Base-by-base conservation (phyloP, 305 asterid species). In the Solanum chacoense region DNA sequence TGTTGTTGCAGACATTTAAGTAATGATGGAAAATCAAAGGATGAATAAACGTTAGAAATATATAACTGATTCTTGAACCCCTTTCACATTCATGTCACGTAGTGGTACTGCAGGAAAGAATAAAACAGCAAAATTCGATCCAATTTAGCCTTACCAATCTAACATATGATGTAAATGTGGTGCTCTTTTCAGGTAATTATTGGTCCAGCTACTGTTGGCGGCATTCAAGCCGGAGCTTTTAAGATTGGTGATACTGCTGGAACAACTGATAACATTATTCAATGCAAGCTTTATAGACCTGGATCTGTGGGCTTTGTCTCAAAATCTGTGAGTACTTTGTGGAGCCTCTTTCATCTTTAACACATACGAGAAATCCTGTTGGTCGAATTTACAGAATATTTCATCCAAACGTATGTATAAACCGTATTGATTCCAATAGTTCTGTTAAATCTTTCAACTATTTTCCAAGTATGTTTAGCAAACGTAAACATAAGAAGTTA, bases 191-290 rank as follows among this genome's bases (percentile, higher is more conserved):
- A 96, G 99, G 99, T 96, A 88, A 91, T 97, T 89, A 94, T 97
- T 76, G 99, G 99, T 75, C 99, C 99, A 85, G 98, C 99, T 89
- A 96, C 99, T 31, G 99, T 97, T 86, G 99, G 99, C 75, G 99
- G 99, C 86, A 91, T 96, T 92, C 99, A 96, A 93, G 99, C 99
- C 88, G 99, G 99, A 90, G 99, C 98, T 86, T 97, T 97, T 89
- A 97, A 96, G 93, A 97, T 97, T 89, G 99, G 99, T 87, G 99
- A 97, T 89, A 97, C 99, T 36, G 99, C 98, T 85, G 99, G 99
- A 88, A 96, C 99, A 91, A 93, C 96, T 90, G 99, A 97, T 91
- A 97, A 96, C 87, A 96, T 97, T 76, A 93, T 96, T 88, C 95
- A 95, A 1, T 94, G 98, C 98, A 97, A 97, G 92, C 91, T 96